These are phyloP conservation scores for Chrysosporium keratinophilum DNA, from an alignment of 2,329 filamentous ascomycete species.

Conservation along the genomic window DNA sequence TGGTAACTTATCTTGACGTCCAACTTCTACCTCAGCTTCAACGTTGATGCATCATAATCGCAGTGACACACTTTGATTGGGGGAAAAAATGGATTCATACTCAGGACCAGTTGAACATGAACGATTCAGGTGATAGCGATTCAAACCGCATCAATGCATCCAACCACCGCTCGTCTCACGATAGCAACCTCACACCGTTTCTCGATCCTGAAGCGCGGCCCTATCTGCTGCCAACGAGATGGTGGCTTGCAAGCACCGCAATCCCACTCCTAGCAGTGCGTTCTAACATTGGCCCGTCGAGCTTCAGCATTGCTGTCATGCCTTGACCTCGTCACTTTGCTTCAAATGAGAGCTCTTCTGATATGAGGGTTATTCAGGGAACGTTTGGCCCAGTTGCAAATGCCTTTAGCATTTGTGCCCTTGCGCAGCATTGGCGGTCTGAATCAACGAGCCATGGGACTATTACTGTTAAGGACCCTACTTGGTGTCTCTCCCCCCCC, in stretches of 20 bases:
- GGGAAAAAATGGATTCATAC: too few relatives aligned
- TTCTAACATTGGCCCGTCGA: neutral
- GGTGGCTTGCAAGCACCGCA: slow-evolving; percentile 53
- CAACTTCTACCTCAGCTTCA: too few relatives aligned
- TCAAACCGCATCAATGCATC: too few relatives aligned
- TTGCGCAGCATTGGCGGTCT: slow-evolving; percentile 48
- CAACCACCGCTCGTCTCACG: too few relatives aligned
- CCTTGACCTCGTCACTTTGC: neutral
- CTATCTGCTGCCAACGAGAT: slow-evolving; percentile 31
- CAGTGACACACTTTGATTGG: too few relatives aligned
- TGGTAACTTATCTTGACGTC: too few relatives aligned
- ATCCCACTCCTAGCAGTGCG: slow-evolving; percentile 45
- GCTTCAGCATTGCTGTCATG: neutral
- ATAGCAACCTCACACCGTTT: neutral
- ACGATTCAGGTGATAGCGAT: too few relatives aligned
- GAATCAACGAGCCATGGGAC: slow-evolving; percentile 39
- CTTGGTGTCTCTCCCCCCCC: slow-evolving; percentile 34
- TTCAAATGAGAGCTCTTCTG: slow-evolving; percentile 3
- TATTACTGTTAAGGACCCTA: slow-evolving; percentile 42
- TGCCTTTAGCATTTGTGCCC: slow-evolving; percentile 46
- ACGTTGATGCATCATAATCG: too few relatives aligned
- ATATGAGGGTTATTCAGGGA: slow-evolving; percentile 20
- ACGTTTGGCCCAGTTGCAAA: slow-evolving; percentile 48
- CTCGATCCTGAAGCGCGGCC: slow-evolving; percentile 3
- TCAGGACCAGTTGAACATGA: too few relatives aligned